Evolutionary conservation across 2,329 filamentous ascomycete species (phyloP), one percentile per base, ranked within the genome.

Genomic region (Xylariaceae sp.): DNA sequence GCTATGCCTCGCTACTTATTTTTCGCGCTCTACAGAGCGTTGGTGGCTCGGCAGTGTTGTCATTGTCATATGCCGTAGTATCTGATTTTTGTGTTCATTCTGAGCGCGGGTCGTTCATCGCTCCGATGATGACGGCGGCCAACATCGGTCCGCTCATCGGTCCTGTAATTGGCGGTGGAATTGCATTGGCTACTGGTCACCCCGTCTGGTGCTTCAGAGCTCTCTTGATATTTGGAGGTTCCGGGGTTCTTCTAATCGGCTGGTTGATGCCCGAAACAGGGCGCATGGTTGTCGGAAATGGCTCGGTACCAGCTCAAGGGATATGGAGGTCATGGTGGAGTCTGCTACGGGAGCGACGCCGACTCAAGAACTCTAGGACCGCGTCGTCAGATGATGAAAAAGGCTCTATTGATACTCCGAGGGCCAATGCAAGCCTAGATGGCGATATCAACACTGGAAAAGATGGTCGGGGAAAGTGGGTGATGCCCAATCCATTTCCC

Each of bases 11-110:
- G 2, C 40, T 55, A 10, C 33, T 51, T 4, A 2, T 44, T 2
- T 35, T 53, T 17, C 45, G 52, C 4, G 49, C 40, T 1, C 14
- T 54, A 6, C 49, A 54, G 42, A 49, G 42, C 22, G 21, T 53
- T 12, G 53, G 49, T 5, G 47, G 37, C 12, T 37, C 20, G 8
- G 44, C 46, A 5, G 29, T 42, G 11, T 4, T 44, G 17, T 27
- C n/a, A 10, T 19, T 53, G 1, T 25, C 45, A 3, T 55, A 53
- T 29, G 53, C 34, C 22, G 41, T 50, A 17, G 44, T 51, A 2
- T 25, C 47, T 3, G 53, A 51, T 22, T 32, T 53, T 19, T n/a
- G 23, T 3, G 17, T 37, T 7, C 39, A 29, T 22, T 37, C 48
- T 2, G 38, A 45, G 21, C 37, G 53, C 3, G 52, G 52, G 5